These are phyloP conservation scores for Erythrobasidium yunnanense DNA, from an alignment of 768 basidiomycete species.

Conservation along the genomic window DNA sequence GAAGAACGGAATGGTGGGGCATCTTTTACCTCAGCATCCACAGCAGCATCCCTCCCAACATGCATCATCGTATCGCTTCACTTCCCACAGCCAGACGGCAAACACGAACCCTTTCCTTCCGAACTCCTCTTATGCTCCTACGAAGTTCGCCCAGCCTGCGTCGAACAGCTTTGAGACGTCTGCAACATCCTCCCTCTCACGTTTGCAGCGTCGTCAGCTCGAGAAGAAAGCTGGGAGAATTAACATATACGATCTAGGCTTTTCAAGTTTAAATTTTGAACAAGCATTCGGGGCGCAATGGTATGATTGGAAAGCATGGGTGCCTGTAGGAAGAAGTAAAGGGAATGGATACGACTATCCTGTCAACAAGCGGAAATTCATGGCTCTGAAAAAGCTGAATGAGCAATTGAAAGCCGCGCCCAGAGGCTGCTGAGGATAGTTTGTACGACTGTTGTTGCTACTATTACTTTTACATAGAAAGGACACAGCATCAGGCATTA, in stretches of 20 bases:
- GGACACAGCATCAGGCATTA: too few relatives aligned
- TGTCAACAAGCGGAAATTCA: constrained; percentile 5
- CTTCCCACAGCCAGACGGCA: background rate
- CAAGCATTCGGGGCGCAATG: constrained; percentile 16
- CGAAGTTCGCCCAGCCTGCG: background rate
- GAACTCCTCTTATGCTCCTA: background rate
- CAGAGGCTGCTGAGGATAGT: background rate
- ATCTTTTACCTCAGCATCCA: background rate
- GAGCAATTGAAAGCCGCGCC: background rate
- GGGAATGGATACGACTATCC: constrained; percentile 15
- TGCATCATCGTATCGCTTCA: background rate
- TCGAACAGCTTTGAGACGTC: background rate
- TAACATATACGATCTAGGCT: constrained; percentile 22
- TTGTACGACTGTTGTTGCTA: background rate
- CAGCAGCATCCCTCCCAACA: background rate
- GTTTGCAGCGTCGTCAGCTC: constrained; percentile 2
- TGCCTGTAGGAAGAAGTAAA: constrained; percentile 8
- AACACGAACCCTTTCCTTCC: constrained; percentile 16
- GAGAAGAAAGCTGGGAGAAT: constrained; percentile 20
- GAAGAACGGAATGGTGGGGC: constrained; percentile 2
- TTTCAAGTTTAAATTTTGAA: constrained; percentile 3
- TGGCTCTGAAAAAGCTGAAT: constrained; percentile 2
- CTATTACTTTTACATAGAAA: too few relatives aligned
- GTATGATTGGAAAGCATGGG: background rate
- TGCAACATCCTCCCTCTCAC: constrained; percentile 8